Conservation (phyloP, 2,329 filamentous ascomycete genomes). For the Nemania serpens region DNA sequence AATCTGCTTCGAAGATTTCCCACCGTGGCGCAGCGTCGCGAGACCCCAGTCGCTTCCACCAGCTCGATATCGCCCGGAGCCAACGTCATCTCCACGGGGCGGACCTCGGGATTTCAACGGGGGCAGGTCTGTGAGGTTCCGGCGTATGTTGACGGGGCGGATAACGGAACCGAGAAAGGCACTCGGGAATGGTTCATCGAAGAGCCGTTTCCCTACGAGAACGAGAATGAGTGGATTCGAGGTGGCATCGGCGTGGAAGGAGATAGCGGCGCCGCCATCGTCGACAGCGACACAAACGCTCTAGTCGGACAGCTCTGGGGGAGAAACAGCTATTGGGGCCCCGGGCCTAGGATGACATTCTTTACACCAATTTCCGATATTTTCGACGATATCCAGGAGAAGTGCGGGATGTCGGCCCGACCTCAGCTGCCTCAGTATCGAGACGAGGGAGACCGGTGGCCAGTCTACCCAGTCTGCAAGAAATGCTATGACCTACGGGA, state of each 20-base stretch:
- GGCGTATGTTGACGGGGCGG: constrained; percentile 46
- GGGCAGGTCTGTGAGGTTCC: constrained; percentile 51
- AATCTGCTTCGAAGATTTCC: constrained; percentile 51
- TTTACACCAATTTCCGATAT: constrained; percentile 52
- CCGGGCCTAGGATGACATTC: constrained; percentile 48
- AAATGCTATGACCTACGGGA: constrained; percentile 48
- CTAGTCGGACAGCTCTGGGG: constrained; percentile 52
- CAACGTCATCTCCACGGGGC: constrained; percentile 47
- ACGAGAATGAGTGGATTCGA: constrained; percentile 51
- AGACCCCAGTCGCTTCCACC: constrained; percentile 42
- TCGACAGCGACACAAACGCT: constrained; percentile 47
- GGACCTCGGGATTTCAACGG: constrained; percentile 50
- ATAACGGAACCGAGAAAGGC: constrained; percentile 48
- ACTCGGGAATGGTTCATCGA: constrained; percentile 54
- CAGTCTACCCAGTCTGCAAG: constrained; percentile 47
- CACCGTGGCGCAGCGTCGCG: constrained; percentile 41
- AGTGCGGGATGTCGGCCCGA: constrained; percentile 46
- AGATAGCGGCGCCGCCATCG: constrained; percentile 50
- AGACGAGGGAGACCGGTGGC: constrained; percentile 47
- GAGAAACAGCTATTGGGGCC: constrained; percentile 49
- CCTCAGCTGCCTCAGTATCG: constrained; percentile 49
- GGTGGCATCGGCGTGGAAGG: constrained; percentile 52
- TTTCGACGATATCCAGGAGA: constrained; percentile 53
- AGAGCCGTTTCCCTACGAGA: constrained; percentile 44
- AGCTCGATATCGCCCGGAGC: constrained; percentile 43